Conservation (phyloP, 805 yeast species). For the Pichia kluyveri region DNA sequence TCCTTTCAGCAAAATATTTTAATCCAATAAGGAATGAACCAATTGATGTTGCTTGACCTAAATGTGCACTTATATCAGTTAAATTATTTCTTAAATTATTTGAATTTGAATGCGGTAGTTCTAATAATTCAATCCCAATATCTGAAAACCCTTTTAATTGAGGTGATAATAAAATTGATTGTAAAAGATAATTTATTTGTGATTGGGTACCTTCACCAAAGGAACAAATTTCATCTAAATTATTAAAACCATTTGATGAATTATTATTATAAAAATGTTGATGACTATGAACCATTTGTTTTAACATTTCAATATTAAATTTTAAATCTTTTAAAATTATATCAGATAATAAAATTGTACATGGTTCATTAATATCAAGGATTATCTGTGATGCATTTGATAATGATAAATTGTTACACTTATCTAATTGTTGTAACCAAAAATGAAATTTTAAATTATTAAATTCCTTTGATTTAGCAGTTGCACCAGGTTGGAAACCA, state of each 20-base stretch:
- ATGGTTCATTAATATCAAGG: conserved; percentile 44
- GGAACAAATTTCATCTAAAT: conserved; percentile 52
- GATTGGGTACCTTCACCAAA: conserved; percentile 77
- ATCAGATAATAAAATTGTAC: conserved; percentile 48
- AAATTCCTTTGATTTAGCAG: conserved; percentile 25
- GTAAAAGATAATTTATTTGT: conserved; percentile 61
- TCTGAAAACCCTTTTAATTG: conserved; percentile 42
- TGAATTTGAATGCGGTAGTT: conserved; percentile 29
- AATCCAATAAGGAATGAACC: conserved; percentile 56
- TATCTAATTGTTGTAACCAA: conserved; percentile 58
- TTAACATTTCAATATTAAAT: conserved; percentile 45
- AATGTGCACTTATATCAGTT: conserved; percentile 63
- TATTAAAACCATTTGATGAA: conserved; percentile 32
- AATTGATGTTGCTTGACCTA: conserved; percentile 75
- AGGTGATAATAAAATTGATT: conserved; percentile 49
- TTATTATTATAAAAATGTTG: conserved; percentile 41
- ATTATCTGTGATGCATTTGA: conserved; percentile 18
- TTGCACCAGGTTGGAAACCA: conserved; percentile 25
- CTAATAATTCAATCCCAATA: conserved; percentile 35
- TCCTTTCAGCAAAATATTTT: conserved; percentile 43
- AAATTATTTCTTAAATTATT: conserved; percentile 23
- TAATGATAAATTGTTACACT: conserved; percentile 29
- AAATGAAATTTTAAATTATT: conserved; percentile 55
- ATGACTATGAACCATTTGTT: conserved; percentile 52
- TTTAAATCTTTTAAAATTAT: conserved; percentile 40